phyloP scores from a whole-genome alignment of 306 rosid species.

The Adenanthera pavonina region DNA sequence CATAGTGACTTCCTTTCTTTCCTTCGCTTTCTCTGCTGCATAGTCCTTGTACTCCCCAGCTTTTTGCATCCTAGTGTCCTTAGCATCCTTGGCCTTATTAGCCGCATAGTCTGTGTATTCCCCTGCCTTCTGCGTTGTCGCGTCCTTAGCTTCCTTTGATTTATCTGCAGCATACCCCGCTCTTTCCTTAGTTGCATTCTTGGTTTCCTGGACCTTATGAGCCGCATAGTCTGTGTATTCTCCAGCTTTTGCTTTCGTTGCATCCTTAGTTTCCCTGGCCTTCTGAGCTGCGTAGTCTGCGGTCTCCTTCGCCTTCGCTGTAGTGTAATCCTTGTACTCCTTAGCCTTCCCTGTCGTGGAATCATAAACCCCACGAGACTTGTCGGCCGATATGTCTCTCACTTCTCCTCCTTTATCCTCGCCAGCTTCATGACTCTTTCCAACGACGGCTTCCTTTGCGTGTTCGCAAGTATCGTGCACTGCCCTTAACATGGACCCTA shows the following conservation, averaged over 20 bases:
- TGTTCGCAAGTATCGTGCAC: slow-evolving; percentile 65
- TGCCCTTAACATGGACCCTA: slow-evolving; percentile 62
- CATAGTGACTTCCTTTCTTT: neutral
- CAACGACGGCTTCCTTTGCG: slow-evolving; percentile 75
- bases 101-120: slow-evolving; percentile 42
- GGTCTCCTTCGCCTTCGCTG: slow-evolving; percentile 25
- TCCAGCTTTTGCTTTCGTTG: neutral
- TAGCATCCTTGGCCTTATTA: slow-evolving; percentile 40
- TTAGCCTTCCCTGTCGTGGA: slow-evolving; percentile 26
- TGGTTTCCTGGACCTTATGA: slow-evolving; percentile 36
- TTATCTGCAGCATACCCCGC: slow-evolving; percentile 5
- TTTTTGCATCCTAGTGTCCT: slow-evolving; percentile 39
- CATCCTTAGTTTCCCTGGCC: slow-evolving; percentile 28
- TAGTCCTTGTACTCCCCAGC: slow-evolving; percentile 42
- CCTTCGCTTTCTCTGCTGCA: slow-evolving; percentile 30
- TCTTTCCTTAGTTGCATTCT: slow-evolving; percentile 19
- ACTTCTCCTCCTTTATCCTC: slow-evolving; percentile 29
- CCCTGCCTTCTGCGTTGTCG: slow-evolving; percentile 20
- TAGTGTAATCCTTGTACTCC: slow-evolving; percentile 4
- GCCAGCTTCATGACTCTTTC: slow-evolving; percentile 46
- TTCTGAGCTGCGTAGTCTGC: slow-evolving; percentile 12
- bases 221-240: neutral
- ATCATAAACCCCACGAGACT: slow-evolving; percentile 36
- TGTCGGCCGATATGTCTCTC: slow-evolving; percentile 14
- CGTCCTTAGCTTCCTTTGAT: slow-evolving; percentile 38